A percentile compares a stretch with the other conserved stretches of the same genome.
Conservation (phyloP, 768 basidiomycete species). For the Mycena galopus region DNA sequence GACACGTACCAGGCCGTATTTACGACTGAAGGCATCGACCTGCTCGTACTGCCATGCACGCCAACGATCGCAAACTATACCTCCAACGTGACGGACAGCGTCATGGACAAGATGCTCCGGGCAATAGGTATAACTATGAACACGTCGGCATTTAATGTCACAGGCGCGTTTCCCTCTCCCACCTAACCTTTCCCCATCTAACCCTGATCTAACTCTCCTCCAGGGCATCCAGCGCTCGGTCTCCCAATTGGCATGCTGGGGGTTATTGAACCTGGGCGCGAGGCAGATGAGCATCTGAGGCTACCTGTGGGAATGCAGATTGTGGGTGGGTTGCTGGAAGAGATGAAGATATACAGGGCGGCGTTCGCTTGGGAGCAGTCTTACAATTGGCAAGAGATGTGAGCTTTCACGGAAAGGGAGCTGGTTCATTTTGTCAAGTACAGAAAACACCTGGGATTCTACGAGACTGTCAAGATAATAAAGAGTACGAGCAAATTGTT, state of each 20-base stretch:
- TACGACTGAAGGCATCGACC: conserved; percentile 42
- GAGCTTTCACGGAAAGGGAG: not conserved
- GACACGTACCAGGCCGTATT: conserved; percentile 50
- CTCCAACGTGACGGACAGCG: conserved; percentile 38
- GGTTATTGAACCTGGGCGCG: conserved; percentile 35
- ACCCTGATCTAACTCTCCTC: no score
- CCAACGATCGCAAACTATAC: conserved; percentile 50
- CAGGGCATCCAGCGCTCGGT: conserved; percentile 59
- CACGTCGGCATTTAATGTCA: conserved; percentile 46
- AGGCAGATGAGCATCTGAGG: conserved; percentile 48
- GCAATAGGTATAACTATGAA: conserved; percentile 45
- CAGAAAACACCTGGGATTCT: conserved; percentile 28
- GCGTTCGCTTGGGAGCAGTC: conserved; percentile 45
- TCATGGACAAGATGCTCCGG: conserved; percentile 47
- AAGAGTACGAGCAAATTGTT: not conserved
- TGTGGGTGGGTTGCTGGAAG: conserved; percentile 56
- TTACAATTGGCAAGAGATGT: conserved; percentile 39
- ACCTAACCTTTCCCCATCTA: no score
- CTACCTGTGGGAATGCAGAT: conserved; percentile 61
- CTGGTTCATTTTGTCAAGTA: not conserved
- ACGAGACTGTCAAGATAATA: not conserved
- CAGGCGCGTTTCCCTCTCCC: no score
- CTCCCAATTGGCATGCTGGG: conserved; percentile 55
- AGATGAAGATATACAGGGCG: conserved; percentile 47
- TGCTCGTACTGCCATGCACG: conserved; percentile 53